A percentile compares a stretch with the other conserved stretches of the same genome.
These are phyloP conservation scores for Phaffia rhodozyma DNA, from an alignment of 1,284 basidiomycete species.

Conservation along the genomic window DNA sequence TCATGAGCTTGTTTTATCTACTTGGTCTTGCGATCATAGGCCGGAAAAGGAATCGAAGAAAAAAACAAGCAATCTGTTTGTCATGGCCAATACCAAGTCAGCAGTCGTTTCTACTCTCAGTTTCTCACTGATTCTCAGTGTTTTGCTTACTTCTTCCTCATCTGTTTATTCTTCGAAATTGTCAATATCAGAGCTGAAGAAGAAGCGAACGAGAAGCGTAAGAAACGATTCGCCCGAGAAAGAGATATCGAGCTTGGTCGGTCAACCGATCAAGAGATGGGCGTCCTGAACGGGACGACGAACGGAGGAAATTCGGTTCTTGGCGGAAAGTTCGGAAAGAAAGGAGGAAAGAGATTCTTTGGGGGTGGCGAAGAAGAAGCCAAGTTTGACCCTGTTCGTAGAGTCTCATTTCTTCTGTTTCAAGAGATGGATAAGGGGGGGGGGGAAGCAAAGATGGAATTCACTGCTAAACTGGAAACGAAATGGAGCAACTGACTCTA, in stretches of 20 bases:
- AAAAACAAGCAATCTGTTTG: no score
- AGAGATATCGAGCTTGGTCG: constrained; percentile 19
- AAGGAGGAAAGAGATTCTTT: constrained; percentile 28
- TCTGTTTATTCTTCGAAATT: neutral
- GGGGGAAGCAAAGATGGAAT: no score
- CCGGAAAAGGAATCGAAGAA: constrained; percentile 1
- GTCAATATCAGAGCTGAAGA: constrained; percentile 12
- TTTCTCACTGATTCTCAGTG: no score
- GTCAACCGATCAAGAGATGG: constrained; percentile 5
- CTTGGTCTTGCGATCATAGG: neutral
- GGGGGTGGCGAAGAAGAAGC: constrained; percentile 28
- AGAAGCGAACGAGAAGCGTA: constrained; percentile 20
- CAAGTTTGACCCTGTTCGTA: constrained; percentile 39
- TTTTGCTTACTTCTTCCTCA: neutral
- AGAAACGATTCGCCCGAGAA: constrained; percentile 23
- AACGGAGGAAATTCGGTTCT: constrained; percentile 8
- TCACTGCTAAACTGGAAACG: neutral
- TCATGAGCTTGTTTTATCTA: neutral
- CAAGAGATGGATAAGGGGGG: neutral
- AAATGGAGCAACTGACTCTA: neutral
- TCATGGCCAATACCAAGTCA: no score
- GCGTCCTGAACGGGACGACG: constrained; percentile 7
- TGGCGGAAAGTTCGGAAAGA: constrained; percentile 33
- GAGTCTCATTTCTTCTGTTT: neutral
- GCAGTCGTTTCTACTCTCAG: neutral